Conservation (phyloP, 139 green algal genomes). For the Gonium pectorale region DNA sequence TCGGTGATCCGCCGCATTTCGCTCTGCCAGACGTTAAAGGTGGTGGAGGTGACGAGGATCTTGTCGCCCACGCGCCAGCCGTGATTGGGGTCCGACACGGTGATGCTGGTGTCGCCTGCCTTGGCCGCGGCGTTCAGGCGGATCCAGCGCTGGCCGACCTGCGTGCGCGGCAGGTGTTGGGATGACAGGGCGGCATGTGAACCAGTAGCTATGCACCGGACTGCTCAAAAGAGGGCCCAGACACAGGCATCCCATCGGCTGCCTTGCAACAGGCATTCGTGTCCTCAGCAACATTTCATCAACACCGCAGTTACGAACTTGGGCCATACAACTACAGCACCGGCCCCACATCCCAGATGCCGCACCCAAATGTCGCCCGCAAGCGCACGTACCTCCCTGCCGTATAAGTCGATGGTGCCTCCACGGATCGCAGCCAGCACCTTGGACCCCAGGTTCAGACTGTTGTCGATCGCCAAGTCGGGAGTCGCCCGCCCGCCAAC, state of each 20-base stretch:
- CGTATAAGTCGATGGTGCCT: conserved; percentile 58
- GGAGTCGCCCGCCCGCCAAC: conserved; percentile 19
- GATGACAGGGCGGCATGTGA: background rate
- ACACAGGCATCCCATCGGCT: background rate
- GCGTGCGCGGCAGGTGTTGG: background rate
- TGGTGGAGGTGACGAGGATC: conserved; percentile 61
- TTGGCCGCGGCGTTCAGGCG: conserved; percentile 38
- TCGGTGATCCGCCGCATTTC: conserved; percentile 57
- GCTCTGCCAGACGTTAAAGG: conserved; percentile 55
- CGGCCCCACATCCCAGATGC: too few relatives aligned
- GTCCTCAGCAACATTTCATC: background rate
- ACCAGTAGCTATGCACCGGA: background rate
- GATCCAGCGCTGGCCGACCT: conserved; percentile 57
- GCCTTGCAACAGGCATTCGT: background rate
- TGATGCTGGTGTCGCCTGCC: conserved; percentile 45
- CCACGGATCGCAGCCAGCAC: conserved; percentile 28
- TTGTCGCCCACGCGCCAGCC: conserved; percentile 48
- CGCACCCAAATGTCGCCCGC: background rate
- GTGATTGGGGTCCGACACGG: conserved; percentile 21
- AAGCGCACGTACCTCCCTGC: conserved; percentile 31
- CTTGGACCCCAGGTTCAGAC: conserved; percentile 46
- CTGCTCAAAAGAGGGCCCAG: background rate
- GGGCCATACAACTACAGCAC: background rate
- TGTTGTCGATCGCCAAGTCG: conserved; percentile 30
- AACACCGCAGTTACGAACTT: background rate